phyloP scores from a whole-genome alignment of 2,329 filamentous ascomycete species.

The Ceratocystis ficicola region DNA sequence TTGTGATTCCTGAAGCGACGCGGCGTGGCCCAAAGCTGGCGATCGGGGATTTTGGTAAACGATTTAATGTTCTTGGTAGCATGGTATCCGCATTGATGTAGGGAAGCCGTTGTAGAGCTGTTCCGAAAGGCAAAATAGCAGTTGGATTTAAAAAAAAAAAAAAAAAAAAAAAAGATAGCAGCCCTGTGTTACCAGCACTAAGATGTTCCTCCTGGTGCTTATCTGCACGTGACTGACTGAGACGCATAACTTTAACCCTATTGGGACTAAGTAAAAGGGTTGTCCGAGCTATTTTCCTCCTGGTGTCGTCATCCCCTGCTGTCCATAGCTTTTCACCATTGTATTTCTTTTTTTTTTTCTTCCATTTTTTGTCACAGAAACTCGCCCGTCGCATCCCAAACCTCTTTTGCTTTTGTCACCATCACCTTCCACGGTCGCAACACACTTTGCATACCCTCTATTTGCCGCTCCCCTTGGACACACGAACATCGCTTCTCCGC shows the following conservation, averaged over 20 bases:
- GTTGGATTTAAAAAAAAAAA: conserved; percentile 14
- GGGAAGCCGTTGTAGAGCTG: background rate
- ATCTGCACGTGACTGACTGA: conserved; percentile 1
- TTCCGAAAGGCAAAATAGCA: background rate
- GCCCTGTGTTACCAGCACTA: conserved; percentile 13
- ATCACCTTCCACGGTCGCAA: background rate
- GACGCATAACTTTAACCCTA: background rate
- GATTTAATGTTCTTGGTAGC: conserved; percentile 13
- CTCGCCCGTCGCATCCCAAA: background rate
- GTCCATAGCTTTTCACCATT: background rate
- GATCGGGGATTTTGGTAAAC: conserved; percentile 7
- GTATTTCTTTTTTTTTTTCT: background rate
- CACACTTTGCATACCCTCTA: background rate
- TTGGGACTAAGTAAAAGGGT: background rate
- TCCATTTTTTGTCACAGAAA: conserved; percentile 27
- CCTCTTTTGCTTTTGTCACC: background rate
- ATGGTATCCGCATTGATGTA: background rate
- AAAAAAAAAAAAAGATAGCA: conserved; percentile 12
- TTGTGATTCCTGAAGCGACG: background rate
- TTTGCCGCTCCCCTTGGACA: background rate
- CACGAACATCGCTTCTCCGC: background rate
- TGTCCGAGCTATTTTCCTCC: background rate
- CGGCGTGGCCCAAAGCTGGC: background rate
- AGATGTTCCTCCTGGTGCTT: conserved; percentile 35
- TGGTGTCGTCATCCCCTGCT: conserved; percentile 11